Evolutionary conservation across 1,284 basidiomycete genomes (phyloP), one percentile per base, ranked within the genome.

Genomic region (Apiotrichum siamense): DNA sequence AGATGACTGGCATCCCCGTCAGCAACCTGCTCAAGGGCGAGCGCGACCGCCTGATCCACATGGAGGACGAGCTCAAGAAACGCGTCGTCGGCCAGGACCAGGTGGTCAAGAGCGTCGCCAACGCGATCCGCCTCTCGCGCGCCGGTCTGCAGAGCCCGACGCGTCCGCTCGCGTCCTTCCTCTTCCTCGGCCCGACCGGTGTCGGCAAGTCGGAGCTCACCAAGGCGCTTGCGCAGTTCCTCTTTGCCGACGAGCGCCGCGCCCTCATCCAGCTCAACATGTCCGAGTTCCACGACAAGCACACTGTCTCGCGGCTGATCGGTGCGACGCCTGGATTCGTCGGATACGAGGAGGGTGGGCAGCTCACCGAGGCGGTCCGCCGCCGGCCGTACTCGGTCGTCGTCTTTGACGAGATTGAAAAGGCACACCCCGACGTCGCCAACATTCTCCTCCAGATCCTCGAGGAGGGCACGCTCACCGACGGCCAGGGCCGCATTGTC

Each of bases 321-420:
- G 92, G 91, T 54, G 87, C 91, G 0, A 87, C 90, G 0, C 88
- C 90, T 6, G 90, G 92, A 7, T 96, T 93, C 64, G 85, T 97
- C 18, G 94, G 93, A 2, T 89, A 90, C 64, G 90, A 97, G 64
- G 88, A 94, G 73, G 75, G 74, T 12, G 76, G 87, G 21, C 87
- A 92, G 65, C 72, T 94, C 41, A 92, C 88, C 0, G 91, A 93
- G 69, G 87, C 87, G 18, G 88, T 93, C 23, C 78, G 89, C 27
- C 78, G 88, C 25, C 85, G 83, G 61, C 89, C 72, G 4, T 74
- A 74, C 58, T 62, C 70, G 12, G 70, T 74, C 4, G 67, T 74
- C 9, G 70, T 70, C 4, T 69, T 70, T 50, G 90, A 94, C 64
- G 90, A 93, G 70, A 81, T 94, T 31, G 91, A 94, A 74, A 93